These are phyloP conservation scores for Petunia axillaris DNA, from an alignment of 257 asterid species.

Conservation along the genomic window DNA sequence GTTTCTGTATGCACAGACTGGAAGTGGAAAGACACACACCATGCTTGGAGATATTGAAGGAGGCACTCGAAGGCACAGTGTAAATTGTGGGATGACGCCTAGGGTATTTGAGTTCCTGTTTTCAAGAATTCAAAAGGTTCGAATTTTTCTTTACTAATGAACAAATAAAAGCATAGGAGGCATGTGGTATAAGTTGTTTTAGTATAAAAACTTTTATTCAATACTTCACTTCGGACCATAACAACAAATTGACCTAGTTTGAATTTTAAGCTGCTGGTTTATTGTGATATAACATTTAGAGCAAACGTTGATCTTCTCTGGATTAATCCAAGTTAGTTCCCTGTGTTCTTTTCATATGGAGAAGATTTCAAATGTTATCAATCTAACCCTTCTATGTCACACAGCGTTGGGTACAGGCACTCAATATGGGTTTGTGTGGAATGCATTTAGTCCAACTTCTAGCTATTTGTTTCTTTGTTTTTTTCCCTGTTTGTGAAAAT, in stretches of 20 bases:
- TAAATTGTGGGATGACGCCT: slow-evolving; percentile 95
- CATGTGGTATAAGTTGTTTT: neutral
- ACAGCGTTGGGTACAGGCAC: neutral
- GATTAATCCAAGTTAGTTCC: neutral
- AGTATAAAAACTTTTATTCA: neutral
- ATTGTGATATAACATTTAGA: neutral
- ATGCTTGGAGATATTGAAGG: slow-evolving; percentile 99
- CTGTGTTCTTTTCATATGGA: neutral
- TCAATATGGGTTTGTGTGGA: slow-evolving; percentile 3
- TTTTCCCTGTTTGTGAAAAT: neutral
- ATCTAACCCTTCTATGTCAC: neutral
- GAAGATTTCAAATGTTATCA: neutral
- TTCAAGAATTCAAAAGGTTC: slow-evolving; percentile 93
- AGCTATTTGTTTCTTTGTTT: neutral
- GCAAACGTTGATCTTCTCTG: slow-evolving; percentile 10
- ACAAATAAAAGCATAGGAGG: slow-evolving; percentile 10
- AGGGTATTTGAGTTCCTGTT: slow-evolving; percentile 92
- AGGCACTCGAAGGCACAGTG: slow-evolving; percentile 91
- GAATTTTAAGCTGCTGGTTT: neutral
- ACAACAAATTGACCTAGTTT: neutral
- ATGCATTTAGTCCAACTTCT: neutral
- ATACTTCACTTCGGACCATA: neutral
- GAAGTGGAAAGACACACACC: slow-evolving; percentile 98
- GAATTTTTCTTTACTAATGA: slow-evolving; percentile 11
- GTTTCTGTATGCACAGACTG: slow-evolving; percentile 58